Evolutionary conservation across 2,329 filamentous ascomycete genomes (phyloP).

Genomic region (Coniochaeta sp.): DNA sequence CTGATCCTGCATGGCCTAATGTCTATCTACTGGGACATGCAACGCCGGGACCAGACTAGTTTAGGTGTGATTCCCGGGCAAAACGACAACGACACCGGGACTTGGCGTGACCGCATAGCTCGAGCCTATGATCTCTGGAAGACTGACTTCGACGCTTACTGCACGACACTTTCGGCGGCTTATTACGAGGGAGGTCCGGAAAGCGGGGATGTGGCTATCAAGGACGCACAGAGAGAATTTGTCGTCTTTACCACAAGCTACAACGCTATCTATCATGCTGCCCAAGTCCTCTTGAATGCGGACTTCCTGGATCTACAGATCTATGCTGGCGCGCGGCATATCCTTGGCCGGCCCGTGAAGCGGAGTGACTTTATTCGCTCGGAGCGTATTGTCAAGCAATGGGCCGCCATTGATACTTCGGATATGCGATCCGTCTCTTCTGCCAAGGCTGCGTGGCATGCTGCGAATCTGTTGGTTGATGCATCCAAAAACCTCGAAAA

Average conservation of each 20-base stretch:
- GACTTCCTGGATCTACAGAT: constrained; percentile 57
- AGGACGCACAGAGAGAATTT: constrained; percentile 26
- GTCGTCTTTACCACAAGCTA: no score
- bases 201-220: constrained; percentile 18
- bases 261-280: constrained; percentile 42
- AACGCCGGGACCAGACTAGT: constrained; percentile 53
- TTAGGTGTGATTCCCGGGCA: constrained; percentile 31
- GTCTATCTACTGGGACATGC: constrained; percentile 56
- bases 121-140: constrained; percentile 38
- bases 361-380: constrained; percentile 41
- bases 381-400: constrained; percentile 41
- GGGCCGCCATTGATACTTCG: constrained; percentile 26
- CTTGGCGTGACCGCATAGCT: constrained; percentile 43
- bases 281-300: constrained; percentile 47
- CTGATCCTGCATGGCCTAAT: constrained; percentile 54
- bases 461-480: constrained; percentile 42
- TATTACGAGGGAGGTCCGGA: constrained; percentile 13
- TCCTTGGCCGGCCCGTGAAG: constrained; percentile 47
- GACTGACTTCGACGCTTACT: constrained; percentile 43
- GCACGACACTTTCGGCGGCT: constrained; percentile 19
- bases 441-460: constrained; percentile 42
- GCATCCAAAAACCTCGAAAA: constrained; percentile 38
- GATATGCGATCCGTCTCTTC: constrained; percentile 21
- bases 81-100: constrained; percentile 4
- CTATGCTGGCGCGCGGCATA: constrained; percentile 51